A percentile compares a stretch with the other conserved stretches of the same genome.
These are phyloP conservation scores for Dryadomyces quercivorus DNA, from an alignment of 2,329 filamentous ascomycete genomes.

Conservation along the genomic window DNA sequence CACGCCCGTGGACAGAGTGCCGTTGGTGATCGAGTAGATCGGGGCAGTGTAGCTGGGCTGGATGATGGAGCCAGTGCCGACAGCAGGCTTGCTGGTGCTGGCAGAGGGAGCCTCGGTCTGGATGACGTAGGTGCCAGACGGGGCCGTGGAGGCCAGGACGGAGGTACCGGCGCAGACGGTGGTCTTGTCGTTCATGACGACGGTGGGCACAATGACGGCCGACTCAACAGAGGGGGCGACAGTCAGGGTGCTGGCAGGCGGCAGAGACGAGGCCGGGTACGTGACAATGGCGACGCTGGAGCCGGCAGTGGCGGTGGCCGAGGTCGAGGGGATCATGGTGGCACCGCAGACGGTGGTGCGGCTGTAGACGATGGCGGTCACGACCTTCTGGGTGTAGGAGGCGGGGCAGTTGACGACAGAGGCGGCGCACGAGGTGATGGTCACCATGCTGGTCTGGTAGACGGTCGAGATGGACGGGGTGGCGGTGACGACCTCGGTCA, in stretches of 20 bases:
- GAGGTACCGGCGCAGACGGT: background rate
- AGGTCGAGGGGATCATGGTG: conserved; percentile 10
- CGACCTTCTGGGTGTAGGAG: conserved; percentile 17
- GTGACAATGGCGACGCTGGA: background rate
- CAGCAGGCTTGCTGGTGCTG: background rate
- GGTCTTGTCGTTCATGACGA: background rate
- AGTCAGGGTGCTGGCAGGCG: background rate
- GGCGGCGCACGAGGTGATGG: conserved; percentile 18
- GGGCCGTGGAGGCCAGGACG: background rate
- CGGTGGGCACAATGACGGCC: background rate
- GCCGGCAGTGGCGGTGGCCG: conserved; percentile 9
- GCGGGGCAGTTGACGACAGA: conserved; percentile 19
- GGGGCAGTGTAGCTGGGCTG: background rate
- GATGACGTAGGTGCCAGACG: background rate
- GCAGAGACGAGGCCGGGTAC: background rate
- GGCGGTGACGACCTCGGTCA: background rate
- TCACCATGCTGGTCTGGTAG: conserved; percentile 15
- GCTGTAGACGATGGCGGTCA: conserved; percentile 13
- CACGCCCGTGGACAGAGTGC: background rate
- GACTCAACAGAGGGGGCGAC: background rate
- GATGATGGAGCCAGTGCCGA: background rate
- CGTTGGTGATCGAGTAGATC: background rate
- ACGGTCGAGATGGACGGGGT: conserved; percentile 14
- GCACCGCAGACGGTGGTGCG: background rate
- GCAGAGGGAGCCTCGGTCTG: background rate